phyloP scores from a whole-genome alignment of 192 early-diverging fungal species.

The Backusella westeae region DNA sequence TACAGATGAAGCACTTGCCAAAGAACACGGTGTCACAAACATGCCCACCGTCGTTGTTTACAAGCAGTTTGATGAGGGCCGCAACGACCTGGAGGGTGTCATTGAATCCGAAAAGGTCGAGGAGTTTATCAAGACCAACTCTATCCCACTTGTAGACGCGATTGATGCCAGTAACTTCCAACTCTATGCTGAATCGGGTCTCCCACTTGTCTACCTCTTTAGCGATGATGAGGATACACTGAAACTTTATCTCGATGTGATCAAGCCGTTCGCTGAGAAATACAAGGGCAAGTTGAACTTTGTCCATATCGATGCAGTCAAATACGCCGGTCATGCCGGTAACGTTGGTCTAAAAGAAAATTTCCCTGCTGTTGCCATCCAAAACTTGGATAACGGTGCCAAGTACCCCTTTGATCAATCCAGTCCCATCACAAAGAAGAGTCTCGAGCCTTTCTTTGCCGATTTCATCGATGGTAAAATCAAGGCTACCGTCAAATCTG shows the following conservation, averaged over 20 bases:
- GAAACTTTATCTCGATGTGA: slow-evolving; percentile 45
- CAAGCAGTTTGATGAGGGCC: slow-evolving; percentile 92
- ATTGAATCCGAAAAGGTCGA: slow-evolving; percentile 63
- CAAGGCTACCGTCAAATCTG: slow-evolving; percentile 79
- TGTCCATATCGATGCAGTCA: slow-evolving; percentile 86
- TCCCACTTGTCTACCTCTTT: slow-evolving; percentile 93
- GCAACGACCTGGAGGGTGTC: slow-evolving; percentile 48
- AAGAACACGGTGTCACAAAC: slow-evolving; percentile 37
- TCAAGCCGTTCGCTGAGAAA: slow-evolving; percentile 78
- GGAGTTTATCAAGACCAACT: slow-evolving; percentile 74
- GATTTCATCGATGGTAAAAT: slow-evolving; percentile 66
- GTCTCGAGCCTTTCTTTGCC: slow-evolving; percentile 60
- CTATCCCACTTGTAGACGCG: slow-evolving; percentile 86
- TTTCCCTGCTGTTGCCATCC: slow-evolving; percentile 94
- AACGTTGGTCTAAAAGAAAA: slow-evolving; percentile 86
- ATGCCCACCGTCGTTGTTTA: slow-evolving; percentile 73
- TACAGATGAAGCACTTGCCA: slow-evolving; percentile 56
- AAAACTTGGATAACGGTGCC: slow-evolving; percentile 64
- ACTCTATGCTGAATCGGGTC: slow-evolving; percentile 78
- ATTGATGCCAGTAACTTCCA: slow-evolving; percentile 89
- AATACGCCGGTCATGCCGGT: slow-evolving; percentile 84
- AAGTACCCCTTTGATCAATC: slow-evolving; percentile 88
- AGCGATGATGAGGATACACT: slow-evolving; percentile 53
- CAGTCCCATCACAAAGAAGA: slow-evolving; percentile 57
- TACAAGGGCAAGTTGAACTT: slow-evolving; percentile 88